Percentiles rank a stretch among this genome's conserved stretches.
Conservation (phyloP, 2,329 filamentous ascomycete genomes). For the Phoma herbarum region DNA sequence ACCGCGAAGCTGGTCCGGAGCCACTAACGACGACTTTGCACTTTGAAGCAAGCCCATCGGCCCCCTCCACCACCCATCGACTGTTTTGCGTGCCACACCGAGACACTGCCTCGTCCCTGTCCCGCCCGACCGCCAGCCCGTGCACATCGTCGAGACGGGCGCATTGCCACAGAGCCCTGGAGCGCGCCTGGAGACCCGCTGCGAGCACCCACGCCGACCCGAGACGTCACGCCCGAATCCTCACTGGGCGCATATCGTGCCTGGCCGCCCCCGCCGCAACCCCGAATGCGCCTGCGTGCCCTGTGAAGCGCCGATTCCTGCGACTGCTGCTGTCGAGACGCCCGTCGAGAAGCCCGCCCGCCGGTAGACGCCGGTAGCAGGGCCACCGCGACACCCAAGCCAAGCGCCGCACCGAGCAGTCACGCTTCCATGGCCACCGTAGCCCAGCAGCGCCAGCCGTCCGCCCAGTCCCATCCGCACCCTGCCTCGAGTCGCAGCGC, state of each 20-base stretch:
- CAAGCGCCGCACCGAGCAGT: conserved; percentile 28
- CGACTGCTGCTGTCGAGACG: background rate
- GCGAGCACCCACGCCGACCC: conserved; percentile 27
- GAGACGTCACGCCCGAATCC: conserved; percentile 13
- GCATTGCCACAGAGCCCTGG: background rate
- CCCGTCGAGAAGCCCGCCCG: conserved; percentile 13
- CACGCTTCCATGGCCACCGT: conserved; percentile 48
- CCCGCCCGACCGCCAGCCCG: background rate
- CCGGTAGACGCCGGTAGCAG: conserved; percentile 26
- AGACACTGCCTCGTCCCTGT: background rate
- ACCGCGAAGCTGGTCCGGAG: background rate
- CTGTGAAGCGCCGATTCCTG: conserved; percentile 11
- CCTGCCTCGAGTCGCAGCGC: conserved; percentile 53
- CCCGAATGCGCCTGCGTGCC: conserved; percentile 1
- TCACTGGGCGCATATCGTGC: background rate
- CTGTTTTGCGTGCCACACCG: no score
- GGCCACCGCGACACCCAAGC: background rate
- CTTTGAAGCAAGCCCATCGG: background rate
- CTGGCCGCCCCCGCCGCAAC: background rate
- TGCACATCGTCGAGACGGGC: conserved; percentile 2
- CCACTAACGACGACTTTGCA: background rate
- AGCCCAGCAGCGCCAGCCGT: conserved; percentile 47
- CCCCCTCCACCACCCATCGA: conserved; percentile 16
- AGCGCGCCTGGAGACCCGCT: conserved; percentile 10
- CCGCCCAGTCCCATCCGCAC: conserved; percentile 45